phyloP scores from a whole-genome alignment of 371 early-diverging fungal species.

The Synchytrium microbalum region DNA sequence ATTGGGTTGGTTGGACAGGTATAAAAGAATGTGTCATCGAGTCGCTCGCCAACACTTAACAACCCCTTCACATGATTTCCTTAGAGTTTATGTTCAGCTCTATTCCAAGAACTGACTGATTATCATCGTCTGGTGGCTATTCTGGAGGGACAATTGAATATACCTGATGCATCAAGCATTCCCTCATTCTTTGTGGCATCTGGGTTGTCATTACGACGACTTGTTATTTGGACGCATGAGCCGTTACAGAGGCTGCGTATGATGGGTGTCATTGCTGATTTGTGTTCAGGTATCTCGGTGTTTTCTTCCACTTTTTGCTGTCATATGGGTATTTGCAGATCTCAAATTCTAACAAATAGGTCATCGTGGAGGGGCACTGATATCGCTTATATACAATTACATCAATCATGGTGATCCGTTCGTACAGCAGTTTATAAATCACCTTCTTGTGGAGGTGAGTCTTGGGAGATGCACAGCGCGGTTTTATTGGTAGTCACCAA shows the following conservation, averaged over 20 bases:
- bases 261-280: constrained; percentile 21
- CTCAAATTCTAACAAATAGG: constrained; percentile 14
- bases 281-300: constrained; percentile 31
- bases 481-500: constrained; percentile 9
- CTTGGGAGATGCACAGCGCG: neutral
- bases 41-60: neutral
- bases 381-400: constrained; percentile 70
- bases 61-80: neutral
- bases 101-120: constrained; percentile 53
- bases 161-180: constrained; percentile 8
- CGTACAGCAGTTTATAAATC: constrained; percentile 64
- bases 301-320: no score
- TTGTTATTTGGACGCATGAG: constrained; percentile 83
- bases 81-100: constrained; percentile 5
- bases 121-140: constrained; percentile 79
- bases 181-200: constrained; percentile 16
- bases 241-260: constrained; percentile 58
- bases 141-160: constrained; percentile 65
- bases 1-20: constrained; percentile 34
- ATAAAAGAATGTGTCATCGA: neutral
- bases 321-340: no score
- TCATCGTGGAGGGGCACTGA: constrained; percentile 70
- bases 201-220: constrained; percentile 64
- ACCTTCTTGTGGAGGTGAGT: constrained; percentile 48
- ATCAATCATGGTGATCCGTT: constrained; percentile 87